Conservation (phyloP, 2,329 filamentous ascomycete genomes). For the Chaetomium olivaceum region DNA sequence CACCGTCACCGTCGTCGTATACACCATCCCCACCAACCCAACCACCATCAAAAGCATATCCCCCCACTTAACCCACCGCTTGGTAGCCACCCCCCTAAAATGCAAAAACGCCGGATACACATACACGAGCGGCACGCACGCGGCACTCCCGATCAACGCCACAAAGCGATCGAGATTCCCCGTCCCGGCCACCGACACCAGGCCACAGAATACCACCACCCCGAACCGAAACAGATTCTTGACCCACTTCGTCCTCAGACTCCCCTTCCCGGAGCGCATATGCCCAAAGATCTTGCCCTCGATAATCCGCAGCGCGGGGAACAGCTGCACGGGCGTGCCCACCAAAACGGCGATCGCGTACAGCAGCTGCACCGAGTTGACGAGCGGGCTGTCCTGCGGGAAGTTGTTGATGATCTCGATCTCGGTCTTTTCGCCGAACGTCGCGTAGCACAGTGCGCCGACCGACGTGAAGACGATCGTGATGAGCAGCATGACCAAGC, state of each 20-base stretch:
- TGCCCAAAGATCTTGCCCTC: constrained; percentile 68
- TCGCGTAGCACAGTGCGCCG: constrained; percentile 72
- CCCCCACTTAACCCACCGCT: constrained; percentile 54
- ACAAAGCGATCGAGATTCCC: constrained; percentile 74
- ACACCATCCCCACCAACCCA: constrained; percentile 68
- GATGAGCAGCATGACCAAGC: constrained; percentile 70
- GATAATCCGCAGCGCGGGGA: constrained; percentile 70
- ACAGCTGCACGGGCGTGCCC: constrained; percentile 72
- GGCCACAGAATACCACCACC: constrained; percentile 60
- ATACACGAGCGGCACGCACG: constrained; percentile 74
- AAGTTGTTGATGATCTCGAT: constrained; percentile 78
- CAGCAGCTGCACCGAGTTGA: constrained; percentile 74
- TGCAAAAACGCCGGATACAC: constrained; percentile 74
- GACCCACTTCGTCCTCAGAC: constrained; percentile 68
- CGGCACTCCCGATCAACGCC: constrained; percentile 70
- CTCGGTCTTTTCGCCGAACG: constrained; percentile 67
- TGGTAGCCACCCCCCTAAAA: constrained; percentile 64
- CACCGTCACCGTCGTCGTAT: constrained; percentile 66
- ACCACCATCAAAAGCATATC: constrained; percentile 65
- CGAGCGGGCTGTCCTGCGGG: constrained; percentile 68
- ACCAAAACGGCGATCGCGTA: constrained; percentile 74
- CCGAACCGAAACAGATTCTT: constrained; percentile 67
- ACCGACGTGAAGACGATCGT: constrained; percentile 72
- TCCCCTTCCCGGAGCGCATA: constrained; percentile 63
- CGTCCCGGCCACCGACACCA: constrained; percentile 63